These are phyloP conservation scores for Harringtonia aguacate DNA, from an alignment of 2,329 filamentous ascomycete genomes.

Conservation along the genomic window DNA sequence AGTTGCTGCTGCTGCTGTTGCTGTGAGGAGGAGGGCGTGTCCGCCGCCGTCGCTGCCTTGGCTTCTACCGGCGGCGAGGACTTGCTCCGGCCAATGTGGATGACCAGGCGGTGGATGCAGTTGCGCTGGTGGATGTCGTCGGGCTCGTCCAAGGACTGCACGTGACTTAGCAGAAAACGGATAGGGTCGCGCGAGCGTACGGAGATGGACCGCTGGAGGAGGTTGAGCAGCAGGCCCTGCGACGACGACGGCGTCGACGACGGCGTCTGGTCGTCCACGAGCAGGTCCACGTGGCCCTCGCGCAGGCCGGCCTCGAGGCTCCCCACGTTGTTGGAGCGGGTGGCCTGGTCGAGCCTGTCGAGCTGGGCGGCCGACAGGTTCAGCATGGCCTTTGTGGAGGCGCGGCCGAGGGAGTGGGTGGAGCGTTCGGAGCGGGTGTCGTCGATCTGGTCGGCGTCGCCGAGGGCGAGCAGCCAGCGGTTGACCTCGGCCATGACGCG, in stretches of 20 bases:
- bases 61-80: slow-evolving; percentile 30
- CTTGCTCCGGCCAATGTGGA: slow-evolving; percentile 76
- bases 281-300: slow-evolving; percentile 38
- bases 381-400: slow-evolving; percentile 63
- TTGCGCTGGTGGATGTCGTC: slow-evolving; percentile 93
- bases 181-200: slow-evolving; percentile 60
- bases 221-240: slow-evolving; percentile 64
- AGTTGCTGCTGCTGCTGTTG: too few species aligned
- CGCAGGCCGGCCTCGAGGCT: slow-evolving; percentile 45
- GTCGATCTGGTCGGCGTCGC: slow-evolving; percentile 65
- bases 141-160: slow-evolving; percentile 68
- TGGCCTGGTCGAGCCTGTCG: slow-evolving; percentile 61
- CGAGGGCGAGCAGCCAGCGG: slow-evolving; percentile 77
- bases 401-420: slow-evolving; percentile 63
- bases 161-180: slow-evolving; percentile 54
- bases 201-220: slow-evolving; percentile 68
- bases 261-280: background rate
- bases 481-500: slow-evolving; percentile 58
- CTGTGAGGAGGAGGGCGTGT: slow-evolving; percentile 34
- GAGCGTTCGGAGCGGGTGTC: slow-evolving; percentile 68
- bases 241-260: slow-evolving; percentile 19
- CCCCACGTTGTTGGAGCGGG: slow-evolving; percentile 55
- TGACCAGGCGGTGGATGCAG: slow-evolving; percentile 84
- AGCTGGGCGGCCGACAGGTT: slow-evolving; percentile 59
- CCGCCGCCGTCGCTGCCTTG: slow-evolving; percentile 34